Base-by-base conservation (phyloP, 768 basidiomycete genomes). In the Mycena rebaudengoi region DNA sequence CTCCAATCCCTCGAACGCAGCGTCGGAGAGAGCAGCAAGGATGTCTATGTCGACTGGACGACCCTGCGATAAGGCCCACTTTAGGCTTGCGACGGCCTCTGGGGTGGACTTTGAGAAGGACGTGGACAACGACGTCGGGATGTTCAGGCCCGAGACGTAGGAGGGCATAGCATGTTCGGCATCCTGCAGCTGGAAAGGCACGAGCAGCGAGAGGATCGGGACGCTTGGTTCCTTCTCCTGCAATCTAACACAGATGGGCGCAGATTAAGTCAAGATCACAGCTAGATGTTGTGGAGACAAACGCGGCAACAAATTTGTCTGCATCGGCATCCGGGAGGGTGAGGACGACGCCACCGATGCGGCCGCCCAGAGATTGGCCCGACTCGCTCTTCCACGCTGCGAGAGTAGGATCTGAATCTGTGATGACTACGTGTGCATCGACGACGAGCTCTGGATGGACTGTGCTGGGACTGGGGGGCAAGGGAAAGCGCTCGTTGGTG, bases 21-120 rank as follows among this genome's bases (percentile, higher is more conserved):
- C 71, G 52, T 87, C 86, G 5, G 83, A 80, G 49, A 91, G 78
- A 46, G 82, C 80, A 28, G 81, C 80, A 62, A 85, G 81, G 49
- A 94, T 81, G 69, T 91, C 87, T 64, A 95, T 85, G 70, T 94
- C 91, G 25, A 95, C 84, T 18, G 86, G 85, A 54, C 82, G 82
- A 40, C 85, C 88, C 49, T 82, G 81, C 46, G 84, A 78, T 11
- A 95, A 76, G 2, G 91, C 92, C 87, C 89, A 90, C 64, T 76
- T 77, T 41, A 95, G 77, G 50, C 85, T 88, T 20, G 82, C 81
- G 48, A 87, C 80, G 1, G 83, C 82, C 32, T 80, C 79, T 0
- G 85, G 80, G 10, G 83, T 82, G 30, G 82, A 75, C 41, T 77
- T 72, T 13, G 80, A 80, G 74, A 88, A 92, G 2, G 84, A 75